Base-by-base conservation (phyloP, 768 basidiomycete genomes). In the Podaxis sp. region DNA sequence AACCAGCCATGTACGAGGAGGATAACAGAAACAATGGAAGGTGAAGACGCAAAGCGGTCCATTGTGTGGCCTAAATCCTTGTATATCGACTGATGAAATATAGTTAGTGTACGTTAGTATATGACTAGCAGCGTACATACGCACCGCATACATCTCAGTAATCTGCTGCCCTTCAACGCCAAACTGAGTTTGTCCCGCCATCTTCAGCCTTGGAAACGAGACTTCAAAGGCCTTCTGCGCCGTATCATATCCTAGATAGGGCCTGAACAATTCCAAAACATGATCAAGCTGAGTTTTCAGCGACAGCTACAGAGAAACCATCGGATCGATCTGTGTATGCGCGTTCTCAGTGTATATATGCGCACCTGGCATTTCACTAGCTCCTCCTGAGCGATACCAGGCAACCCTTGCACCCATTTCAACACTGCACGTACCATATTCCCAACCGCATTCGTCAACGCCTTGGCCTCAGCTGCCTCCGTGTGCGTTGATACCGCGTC, bases 171-270 rank as follows among this genome's bases (percentile, higher is more conserved):
- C 60, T 17, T 56, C 55, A 2, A 11, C 33, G 10, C 22, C 30
- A 2, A 15, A 17, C 5, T 26, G 24, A 37, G 33, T 4, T 13
- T 38, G 53, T n/a, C 22, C 28, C 37, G 13, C n/a, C 48, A 48
- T 49, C 33, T 36, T 50, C 30, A 82, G 72, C 15, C 81, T 77
- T 7, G 87, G 82, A 65, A 80, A 84, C 55, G 73, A 69, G 8
- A 58, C 33, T 66, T 80, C 77, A 49, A 86, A 82, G 6, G 77
- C 75, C 56, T 82, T 73, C 60, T 81, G 76, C 1, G 86, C 81
- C 2, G 86, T 70, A 10, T 36, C 79, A 74, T 20, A 86, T 76
- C 41, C 70, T 5, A 78, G 48, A 70, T 67, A 15, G 77, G 72
- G 64, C 74, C 82, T 56, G 52, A 59, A 52, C 5, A 63, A 41